Conservation (phyloP, 495 filamentous ascomycete genomes). For the Sordaria brevicollis region DNA sequence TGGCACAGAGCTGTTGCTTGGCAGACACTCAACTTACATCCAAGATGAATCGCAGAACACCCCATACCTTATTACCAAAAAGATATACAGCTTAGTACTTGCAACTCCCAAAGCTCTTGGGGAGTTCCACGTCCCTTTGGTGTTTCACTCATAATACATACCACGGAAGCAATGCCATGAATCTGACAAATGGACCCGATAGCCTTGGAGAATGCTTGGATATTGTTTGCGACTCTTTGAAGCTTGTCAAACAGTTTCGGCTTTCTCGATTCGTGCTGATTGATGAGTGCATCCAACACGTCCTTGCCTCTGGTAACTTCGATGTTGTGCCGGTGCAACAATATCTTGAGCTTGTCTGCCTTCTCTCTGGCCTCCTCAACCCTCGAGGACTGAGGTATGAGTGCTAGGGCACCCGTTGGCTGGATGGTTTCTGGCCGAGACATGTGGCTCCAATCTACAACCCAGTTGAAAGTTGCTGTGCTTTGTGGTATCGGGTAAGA, state of each 20-base stretch:
- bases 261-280: neutral
- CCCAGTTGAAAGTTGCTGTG: neutral
- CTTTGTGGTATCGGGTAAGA: neutral
- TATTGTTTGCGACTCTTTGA: neutral
- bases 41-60: neutral
- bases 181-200: neutral
- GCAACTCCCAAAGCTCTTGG: too few relatives aligned
- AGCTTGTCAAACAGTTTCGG: neutral
- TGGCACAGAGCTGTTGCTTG: neutral
- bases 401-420: neutral
- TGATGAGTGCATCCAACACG: neutral
- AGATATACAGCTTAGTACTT: neutral
- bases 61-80: neutral
- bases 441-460: neutral
- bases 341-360: neutral
- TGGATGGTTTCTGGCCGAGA: neutral
- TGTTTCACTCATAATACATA: neutral
- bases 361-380: neutral
- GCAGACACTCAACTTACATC: neutral
- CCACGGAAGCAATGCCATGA: neutral
- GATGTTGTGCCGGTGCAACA: neutral
- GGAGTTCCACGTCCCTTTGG: too few relatives aligned
- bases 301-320: neutral
- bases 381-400: neutral
- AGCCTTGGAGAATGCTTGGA: neutral